Conservation (phyloP, 352 stramenopile species). For the Thalassiosira livingstoniorum region DNA sequence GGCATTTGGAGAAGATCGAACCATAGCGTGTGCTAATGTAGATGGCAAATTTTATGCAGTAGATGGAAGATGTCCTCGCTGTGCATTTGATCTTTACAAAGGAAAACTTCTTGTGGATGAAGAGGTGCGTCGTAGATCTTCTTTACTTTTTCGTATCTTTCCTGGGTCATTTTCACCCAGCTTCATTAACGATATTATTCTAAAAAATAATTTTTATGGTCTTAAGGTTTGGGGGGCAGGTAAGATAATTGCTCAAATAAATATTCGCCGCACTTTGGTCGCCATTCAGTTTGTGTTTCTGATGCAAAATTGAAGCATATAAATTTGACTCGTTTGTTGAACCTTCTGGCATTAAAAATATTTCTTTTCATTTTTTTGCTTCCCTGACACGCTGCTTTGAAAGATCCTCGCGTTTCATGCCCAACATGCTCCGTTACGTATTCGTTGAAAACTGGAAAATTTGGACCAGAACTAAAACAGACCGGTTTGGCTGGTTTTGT, state of each 20-base stretch:
- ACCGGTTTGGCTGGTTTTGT: slow-evolving; percentile 78
- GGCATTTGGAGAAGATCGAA: slow-evolving; percentile 76
- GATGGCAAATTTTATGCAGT: slow-evolving; percentile 73
- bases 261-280: too few relatives aligned
- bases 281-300: too few relatives aligned
- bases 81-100: slow-evolving; percentile 81
- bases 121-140: slow-evolving; percentile 21
- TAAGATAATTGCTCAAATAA: slow-evolving; percentile 10
- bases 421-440: slow-evolving; percentile 80
- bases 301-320: too few relatives aligned
- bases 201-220: too few relatives aligned
- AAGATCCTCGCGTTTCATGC: slow-evolving; percentile 70
- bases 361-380: too few relatives aligned
- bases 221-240: slow-evolving; percentile 57
- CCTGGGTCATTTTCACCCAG: neutral
- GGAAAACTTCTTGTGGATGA: slow-evolving; percentile 74
- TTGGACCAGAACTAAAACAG: slow-evolving; percentile 73
- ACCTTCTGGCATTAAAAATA: too few relatives aligned
- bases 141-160: neutral
- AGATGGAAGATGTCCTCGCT: slow-evolving; percentile 77
- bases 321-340: too few relatives aligned
- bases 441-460: slow-evolving; percentile 64
- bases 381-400: too few relatives aligned
- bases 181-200: neutral
- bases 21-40: slow-evolving; percentile 78